Evolutionary conservation across 2,329 filamentous ascomycete species (phyloP), one percentile per base, ranked within the genome.

Genomic region (Graphilbum ipis-grandicollis): DNA sequence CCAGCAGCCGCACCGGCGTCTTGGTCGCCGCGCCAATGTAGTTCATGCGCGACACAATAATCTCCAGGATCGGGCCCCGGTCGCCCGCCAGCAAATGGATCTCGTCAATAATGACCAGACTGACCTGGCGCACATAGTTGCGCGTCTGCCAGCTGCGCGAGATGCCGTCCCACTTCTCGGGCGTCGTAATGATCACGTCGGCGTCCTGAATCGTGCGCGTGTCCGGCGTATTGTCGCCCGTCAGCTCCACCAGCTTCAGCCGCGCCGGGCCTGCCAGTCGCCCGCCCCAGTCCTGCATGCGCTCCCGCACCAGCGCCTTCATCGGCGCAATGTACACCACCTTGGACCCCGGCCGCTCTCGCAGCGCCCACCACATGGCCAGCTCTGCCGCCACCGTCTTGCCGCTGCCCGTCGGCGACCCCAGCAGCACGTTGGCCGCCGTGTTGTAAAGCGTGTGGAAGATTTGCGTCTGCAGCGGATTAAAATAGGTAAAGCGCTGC

Each of bases 91-190:
- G 69, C 21, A 98, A 62, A 57, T 98, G 90, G 40, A 98, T 98
- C 59, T 98, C 90, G 50, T 98, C 90, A 46, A 98, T 98, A 43
- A 98, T 94, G 36, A 98, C 90, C 14, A 98, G 63, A 42, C 85
- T 88, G 41, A 98, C 90, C 56, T 94, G 79, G 36, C 85, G 75
- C 30, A 98, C 90, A 47, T 98, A 98, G 42, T 82, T 81, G 72
- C 90, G 79, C 5, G 88, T 96, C 56, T 96, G 86, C 90, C 92
- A 98, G 51, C 83, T 93, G 70, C 90, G 81, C 48, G 84, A 93
- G 47, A 98, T 96, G 71, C 92, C 92, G 53, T 98, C 92, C 90
- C 90, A 98, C 55, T 98, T 98, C 59, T 98, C 90, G n/a, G 90
- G 92, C 0, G 92, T 98, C 0, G 90, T 98, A 49, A 98, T 85